Percentiles rank a stretch among this genome's conserved stretches.
These are phyloP conservation scores for Rhynchosporium secalis DNA, from an alignment of 2,329 filamentous ascomycete genomes.

Conservation along the genomic window DNA sequence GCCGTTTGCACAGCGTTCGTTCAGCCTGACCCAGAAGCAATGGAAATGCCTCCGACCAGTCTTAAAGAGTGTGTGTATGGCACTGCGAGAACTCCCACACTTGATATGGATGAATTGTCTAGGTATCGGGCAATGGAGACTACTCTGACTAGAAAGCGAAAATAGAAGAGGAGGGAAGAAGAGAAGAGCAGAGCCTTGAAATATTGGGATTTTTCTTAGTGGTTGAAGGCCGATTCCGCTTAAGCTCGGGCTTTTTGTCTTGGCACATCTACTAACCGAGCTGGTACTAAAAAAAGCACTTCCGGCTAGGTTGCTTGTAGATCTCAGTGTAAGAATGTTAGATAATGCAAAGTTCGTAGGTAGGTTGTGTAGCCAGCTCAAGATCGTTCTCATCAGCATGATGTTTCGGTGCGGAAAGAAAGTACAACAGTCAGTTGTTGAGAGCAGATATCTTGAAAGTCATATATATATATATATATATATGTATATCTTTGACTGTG, in stretches of 20 bases:
- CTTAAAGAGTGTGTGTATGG: slow-evolving; percentile 8
- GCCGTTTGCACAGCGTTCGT: slow-evolving; percentile 28
- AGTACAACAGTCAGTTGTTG: too few species aligned
- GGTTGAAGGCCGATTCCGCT: slow-evolving; percentile 11
- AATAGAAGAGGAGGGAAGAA: too few species aligned
- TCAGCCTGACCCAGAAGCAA: slow-evolving; percentile 32
- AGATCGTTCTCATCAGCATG: too few species aligned
- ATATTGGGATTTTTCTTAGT: slow-evolving; percentile 1
- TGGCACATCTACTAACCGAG: background rate
- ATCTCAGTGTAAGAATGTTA: background rate
- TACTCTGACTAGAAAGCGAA: too few species aligned
- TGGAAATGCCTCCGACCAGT: slow-evolving; percentile 39
- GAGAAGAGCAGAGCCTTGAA: background rate
- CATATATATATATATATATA: too few species aligned
- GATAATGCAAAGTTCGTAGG: background rate
- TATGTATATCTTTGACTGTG: too few species aligned
- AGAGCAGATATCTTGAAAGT: too few species aligned
- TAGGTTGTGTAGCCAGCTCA: too few species aligned
- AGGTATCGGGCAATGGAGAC: too few species aligned
- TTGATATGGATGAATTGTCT: background rate
- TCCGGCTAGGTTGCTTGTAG: background rate
- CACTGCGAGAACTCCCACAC: background rate
- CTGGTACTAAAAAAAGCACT: background rate
- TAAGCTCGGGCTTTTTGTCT: slow-evolving; percentile 4
- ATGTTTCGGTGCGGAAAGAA: too few species aligned